A percentile compares a stretch with the other conserved stretches of the same genome.
Conservation (phyloP, 2,329 filamentous ascomycete species). For the Sclerotinia subarctica region DNA sequence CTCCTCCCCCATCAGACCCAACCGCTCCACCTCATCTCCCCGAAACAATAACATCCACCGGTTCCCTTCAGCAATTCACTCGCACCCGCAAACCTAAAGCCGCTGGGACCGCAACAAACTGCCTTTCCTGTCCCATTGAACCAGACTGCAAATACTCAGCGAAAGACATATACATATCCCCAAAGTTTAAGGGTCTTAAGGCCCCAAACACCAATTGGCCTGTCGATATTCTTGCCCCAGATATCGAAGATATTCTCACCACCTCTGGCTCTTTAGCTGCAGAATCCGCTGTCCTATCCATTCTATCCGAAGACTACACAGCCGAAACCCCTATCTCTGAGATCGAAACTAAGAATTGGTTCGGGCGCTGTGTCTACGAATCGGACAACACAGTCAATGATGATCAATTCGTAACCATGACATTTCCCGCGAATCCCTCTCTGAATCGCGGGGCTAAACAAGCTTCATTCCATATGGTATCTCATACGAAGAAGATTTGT, state of each 20-base stretch:
- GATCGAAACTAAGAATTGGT: slow-evolving; percentile 65
- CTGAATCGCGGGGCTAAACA: slow-evolving; percentile 63
- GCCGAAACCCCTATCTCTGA: slow-evolving; percentile 47
- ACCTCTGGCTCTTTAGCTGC: slow-evolving; percentile 48
- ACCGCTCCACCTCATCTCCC: slow-evolving; percentile 32
- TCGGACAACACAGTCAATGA: slow-evolving; percentile 91
- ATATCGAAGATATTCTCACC: slow-evolving; percentile 74
- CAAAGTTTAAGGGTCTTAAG: slow-evolving; percentile 55
- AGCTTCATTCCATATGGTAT: slow-evolving; percentile 90
- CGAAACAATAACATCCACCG: slow-evolving; percentile 72
- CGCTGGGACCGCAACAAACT: slow-evolving; percentile 81
- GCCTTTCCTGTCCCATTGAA: slow-evolving; percentile 74
- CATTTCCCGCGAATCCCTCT: slow-evolving; percentile 53
- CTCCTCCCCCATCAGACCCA: slow-evolving; percentile 43
- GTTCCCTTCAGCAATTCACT: slow-evolving; percentile 75
- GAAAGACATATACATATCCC: slow-evolving; percentile 59
- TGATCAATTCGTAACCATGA: slow-evolving; percentile 84
- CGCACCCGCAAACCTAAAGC: slow-evolving; percentile 69
- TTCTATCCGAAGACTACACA: slow-evolving; percentile 51
- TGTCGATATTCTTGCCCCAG: slow-evolving; percentile 81
- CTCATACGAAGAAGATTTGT: slow-evolving; percentile 83
- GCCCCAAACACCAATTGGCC: slow-evolving; percentile 75
- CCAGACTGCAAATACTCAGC: slow-evolving; percentile 79
- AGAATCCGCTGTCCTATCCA: slow-evolving; percentile 42
- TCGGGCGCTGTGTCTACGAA: slow-evolving; percentile 93